Evolutionary conservation across 176 grass and related monocot genomes (phyloP).

Genomic region (Saccharum officinarum): DNA sequence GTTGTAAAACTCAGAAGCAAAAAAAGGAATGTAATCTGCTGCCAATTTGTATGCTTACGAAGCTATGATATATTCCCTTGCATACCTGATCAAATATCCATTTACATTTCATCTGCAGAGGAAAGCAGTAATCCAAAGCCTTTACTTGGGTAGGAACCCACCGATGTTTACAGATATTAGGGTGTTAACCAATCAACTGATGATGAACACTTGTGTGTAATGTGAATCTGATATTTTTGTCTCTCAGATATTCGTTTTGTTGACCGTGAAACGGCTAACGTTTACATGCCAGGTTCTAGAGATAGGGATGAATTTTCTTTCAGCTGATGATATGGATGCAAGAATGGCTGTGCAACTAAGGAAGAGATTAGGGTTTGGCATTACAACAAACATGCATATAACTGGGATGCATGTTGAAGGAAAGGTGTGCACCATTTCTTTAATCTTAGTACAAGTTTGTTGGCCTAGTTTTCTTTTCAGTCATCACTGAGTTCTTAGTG

Average conservation of each 20-base stretch:
- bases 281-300: conserved; percentile 77
- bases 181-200: conserved; percentile 62
- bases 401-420: conserved; percentile 98
- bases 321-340: conserved; percentile 93
- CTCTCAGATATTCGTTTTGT: background rate
- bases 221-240: background rate
- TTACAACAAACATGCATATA: conserved; percentile 93
- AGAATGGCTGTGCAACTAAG: conserved; percentile 80
- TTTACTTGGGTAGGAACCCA: conserved; percentile 88
- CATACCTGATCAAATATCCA: background rate
- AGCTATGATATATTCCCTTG: background rate
- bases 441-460: background rate
- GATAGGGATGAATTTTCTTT: conserved; percentile 92
- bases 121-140: conserved; percentile 85
- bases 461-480: conserved; percentile 1
- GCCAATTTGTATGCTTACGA: background rate
- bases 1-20: background rate
- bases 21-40: background rate
- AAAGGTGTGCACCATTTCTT: conserved; percentile 45
- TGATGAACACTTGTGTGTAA: conserved; percentile 89
- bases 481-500: background rate
- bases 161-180: conserved; percentile 96
- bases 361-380: conserved; percentile 94
- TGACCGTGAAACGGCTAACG: background rate
- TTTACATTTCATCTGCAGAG: conserved; percentile 47